Evolutionary conservation across 768 basidiomycete genomes (phyloP).

Genomic region (Scleroderma bovista): DNA sequence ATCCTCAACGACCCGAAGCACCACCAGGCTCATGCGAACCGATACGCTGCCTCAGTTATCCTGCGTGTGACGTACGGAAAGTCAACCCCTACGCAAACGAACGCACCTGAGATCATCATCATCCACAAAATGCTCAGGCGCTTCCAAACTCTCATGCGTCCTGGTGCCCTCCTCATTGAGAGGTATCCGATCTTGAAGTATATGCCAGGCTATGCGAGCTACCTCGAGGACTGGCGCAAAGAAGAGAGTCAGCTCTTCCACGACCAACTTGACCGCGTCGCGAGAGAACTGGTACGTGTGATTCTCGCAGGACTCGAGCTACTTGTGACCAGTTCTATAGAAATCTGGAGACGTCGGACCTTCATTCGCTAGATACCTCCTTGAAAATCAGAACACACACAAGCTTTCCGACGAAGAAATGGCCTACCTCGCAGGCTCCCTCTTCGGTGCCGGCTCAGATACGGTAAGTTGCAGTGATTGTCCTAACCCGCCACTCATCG

Average conservation of each 20-base stretch:
- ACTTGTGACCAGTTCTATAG: conserved; percentile 7
- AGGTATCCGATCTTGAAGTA: conserved; percentile 35
- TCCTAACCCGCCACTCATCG: not conserved
- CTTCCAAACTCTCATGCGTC: conserved; percentile 32
- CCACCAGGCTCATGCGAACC: conserved; percentile 53
- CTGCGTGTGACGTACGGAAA: conserved; percentile 33
- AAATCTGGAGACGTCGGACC: conserved; percentile 4
- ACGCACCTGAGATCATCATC: conserved; percentile 28
- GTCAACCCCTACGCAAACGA: conserved; percentile 22
- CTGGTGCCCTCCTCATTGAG: conserved; percentile 33
- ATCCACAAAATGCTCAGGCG: conserved; percentile 32
- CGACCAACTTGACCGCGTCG: conserved; percentile 43
- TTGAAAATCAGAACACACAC: conserved; percentile 32
- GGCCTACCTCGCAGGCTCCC: conserved; percentile 54
- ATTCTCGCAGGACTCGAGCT: not conserved
- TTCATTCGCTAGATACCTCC: conserved; percentile 48
- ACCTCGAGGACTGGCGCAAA: conserved; percentile 48
- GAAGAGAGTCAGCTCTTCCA: conserved; percentile 55
- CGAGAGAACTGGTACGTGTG: conserved; percentile 37
- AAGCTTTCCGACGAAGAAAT: conserved; percentile 45
- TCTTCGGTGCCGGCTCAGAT: conserved; percentile 61
- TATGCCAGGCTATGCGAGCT: conserved; percentile 57
- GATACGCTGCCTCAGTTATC: conserved; percentile 32
- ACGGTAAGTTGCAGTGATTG: conserved; percentile 32
- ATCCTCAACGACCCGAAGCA: conserved; percentile 27